These are phyloP conservation scores for Cetradonia linearis DNA, from an alignment of 495 filamentous ascomycete species.

Conservation along the genomic window DNA sequence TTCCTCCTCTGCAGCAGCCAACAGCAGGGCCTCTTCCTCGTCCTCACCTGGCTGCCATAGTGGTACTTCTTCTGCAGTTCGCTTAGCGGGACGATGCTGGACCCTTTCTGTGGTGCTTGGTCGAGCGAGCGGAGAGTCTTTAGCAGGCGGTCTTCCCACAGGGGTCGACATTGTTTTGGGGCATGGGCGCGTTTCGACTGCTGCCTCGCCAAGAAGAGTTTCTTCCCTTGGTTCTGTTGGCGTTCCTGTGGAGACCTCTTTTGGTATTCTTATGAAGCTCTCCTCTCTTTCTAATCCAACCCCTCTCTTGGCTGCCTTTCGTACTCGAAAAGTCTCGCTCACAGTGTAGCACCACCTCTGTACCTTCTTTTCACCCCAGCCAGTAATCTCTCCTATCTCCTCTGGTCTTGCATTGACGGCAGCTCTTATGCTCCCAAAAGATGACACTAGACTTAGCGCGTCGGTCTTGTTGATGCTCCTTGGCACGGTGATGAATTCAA, in stretches of 20 bases:
- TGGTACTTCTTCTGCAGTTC: slow-evolving; percentile 27
- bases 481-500: slow-evolving; percentile 89
- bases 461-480: slow-evolving; percentile 90
- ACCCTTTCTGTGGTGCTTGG: slow-evolving; percentile 19
- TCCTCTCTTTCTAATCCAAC: slow-evolving; percentile 27
- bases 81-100: slow-evolving; percentile 25
- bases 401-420: slow-evolving; percentile 84
- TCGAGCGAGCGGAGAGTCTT: slow-evolving; percentile 26
- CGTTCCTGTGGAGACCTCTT: slow-evolving; percentile 23
- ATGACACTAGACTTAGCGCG: slow-evolving; percentile 72
- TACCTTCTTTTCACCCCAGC: slow-evolving; percentile 95
- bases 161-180: slow-evolving; percentile 33
- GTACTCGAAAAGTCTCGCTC: slow-evolving; percentile 69
- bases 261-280: slow-evolving; percentile 21
- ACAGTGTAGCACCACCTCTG: slow-evolving; percentile 71
- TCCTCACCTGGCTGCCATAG: slow-evolving; percentile 28
- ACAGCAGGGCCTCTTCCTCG: slow-evolving; percentile 34
- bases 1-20: slow-evolving; percentile 37
- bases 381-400: slow-evolving; percentile 66
- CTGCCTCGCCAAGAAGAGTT: slow-evolving; percentile 23
- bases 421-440: slow-evolving; percentile 75
- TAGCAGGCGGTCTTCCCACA: slow-evolving; percentile 30
- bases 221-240: slow-evolving; percentile 23
- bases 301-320: slow-evolving; percentile 51
- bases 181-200: slow-evolving; percentile 9